These are phyloP conservation scores for Sporothrix pallida DNA, from an alignment of 2,329 filamentous ascomycete species.

Conservation along the genomic window DNA sequence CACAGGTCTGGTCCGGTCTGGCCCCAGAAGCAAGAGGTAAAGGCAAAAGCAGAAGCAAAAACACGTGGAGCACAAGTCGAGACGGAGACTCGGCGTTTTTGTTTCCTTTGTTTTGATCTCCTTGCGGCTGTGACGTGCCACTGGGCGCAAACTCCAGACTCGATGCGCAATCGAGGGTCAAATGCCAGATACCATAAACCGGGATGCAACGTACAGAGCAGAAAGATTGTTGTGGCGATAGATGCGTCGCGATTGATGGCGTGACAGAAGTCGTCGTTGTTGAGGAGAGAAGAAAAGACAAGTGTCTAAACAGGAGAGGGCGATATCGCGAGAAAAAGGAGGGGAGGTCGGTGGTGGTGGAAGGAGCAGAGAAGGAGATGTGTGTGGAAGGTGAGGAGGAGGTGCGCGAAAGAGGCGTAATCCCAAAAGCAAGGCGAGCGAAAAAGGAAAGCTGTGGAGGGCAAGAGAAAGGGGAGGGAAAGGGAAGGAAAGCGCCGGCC, in stretches of 20 bases:
- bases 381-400: conserved; percentile 3
- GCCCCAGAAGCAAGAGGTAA: neutral
- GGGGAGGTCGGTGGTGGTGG: conserved; percentile 27
- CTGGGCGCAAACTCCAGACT: neutral
- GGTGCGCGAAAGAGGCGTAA: conserved; percentile 23
- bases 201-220: conserved; percentile 25
- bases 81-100: neutral
- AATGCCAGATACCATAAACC: neutral
- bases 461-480: conserved; percentile 23
- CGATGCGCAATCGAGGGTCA: neutral
- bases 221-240: neutral
- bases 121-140: neutral
- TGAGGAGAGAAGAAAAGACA: conserved; percentile 12
- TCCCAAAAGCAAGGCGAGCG: conserved; percentile 6
- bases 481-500: conserved; percentile 17
- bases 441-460: conserved; percentile 30
- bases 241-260: neutral
- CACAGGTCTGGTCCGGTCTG: neutral
- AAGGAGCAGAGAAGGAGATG: conserved; percentile 19
- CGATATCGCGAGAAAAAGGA: conserved; percentile 23
- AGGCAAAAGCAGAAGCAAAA: neutral
- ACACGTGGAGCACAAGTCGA: neutral
- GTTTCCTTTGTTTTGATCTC: neutral
- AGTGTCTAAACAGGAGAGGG: neutral
- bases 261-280: neutral